These are phyloP conservation scores for Harringtonia aguacate DNA, from an alignment of 2,329 filamentous ascomycete genomes.

Conservation along the genomic window DNA sequence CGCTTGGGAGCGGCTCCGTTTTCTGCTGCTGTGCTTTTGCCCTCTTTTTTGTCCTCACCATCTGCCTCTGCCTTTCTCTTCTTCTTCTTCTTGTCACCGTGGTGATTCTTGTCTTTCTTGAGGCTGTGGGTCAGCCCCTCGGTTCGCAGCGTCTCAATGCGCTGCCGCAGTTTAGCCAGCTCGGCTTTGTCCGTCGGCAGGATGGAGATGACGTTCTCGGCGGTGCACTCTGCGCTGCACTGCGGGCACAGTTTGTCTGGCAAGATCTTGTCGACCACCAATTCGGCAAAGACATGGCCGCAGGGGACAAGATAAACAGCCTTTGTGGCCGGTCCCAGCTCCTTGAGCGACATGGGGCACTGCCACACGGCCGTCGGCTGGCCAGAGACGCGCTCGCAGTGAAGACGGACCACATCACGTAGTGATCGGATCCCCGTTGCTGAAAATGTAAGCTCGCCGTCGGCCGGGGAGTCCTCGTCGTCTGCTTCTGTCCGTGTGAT, in stretches of 20 bases:
- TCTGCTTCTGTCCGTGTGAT: slow-evolving; percentile 29
- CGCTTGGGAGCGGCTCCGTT: slow-evolving; percentile 10
- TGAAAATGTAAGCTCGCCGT: slow-evolving; percentile 27
- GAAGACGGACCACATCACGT: slow-evolving; percentile 78
- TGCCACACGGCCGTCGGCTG: slow-evolving; percentile 44
- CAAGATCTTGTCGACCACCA: slow-evolving; percentile 68
- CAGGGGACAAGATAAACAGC: slow-evolving; percentile 89
- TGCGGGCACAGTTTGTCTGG: slow-evolving; percentile 51
- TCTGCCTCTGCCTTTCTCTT: slow-evolving; percentile 26
- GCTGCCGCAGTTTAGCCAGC: slow-evolving; percentile 51
- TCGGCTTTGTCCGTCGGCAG: slow-evolving; percentile 63
- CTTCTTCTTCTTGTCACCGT: slow-evolving; percentile 61
- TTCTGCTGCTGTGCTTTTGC: slow-evolving; percentile 14
- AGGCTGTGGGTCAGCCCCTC: slow-evolving; percentile 73
- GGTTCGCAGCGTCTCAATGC: slow-evolving; percentile 58
- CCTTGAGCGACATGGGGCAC: slow-evolving; percentile 81
- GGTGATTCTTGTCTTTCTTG: slow-evolving; percentile 59
- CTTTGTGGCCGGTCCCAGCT: slow-evolving; percentile 67
- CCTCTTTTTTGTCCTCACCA: slow-evolving; percentile 12
- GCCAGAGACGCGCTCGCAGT: slow-evolving; percentile 39
- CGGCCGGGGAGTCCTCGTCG: slow-evolving; percentile 16
- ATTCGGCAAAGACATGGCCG: slow-evolving; percentile 86
- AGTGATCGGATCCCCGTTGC: slow-evolving; percentile 61
- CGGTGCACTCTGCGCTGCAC: slow-evolving; percentile 65
- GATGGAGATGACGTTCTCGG: slow-evolving; percentile 73